A percentile compares a stretch with the other conserved stretches of the same genome.
Evolutionary conservation across 2,329 filamentous ascomycete genomes (phyloP).

Genomic region (Neofusicoccum laricinum): DNA sequence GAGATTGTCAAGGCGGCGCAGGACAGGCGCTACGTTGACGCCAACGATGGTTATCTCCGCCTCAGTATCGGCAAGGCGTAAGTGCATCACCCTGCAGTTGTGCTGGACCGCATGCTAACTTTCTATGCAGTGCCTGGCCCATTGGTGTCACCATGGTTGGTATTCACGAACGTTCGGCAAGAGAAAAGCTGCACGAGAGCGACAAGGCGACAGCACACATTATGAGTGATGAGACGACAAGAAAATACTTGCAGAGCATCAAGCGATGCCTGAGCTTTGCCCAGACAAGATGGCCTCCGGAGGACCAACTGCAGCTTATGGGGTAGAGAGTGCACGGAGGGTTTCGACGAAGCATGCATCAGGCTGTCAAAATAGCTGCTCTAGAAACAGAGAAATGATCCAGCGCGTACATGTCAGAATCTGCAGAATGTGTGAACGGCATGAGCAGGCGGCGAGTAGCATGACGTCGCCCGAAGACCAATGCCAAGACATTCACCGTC

Average conservation of each 20-base stretch:
- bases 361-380: not conserved
- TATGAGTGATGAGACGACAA: slow-evolving; percentile 92
- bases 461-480: not conserved
- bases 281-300: slow-evolving; percentile 92
- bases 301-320: slow-evolving; percentile 92
- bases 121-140: slow-evolving; percentile 69
- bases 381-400: not conserved
- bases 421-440: too few species aligned
- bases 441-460: not conserved
- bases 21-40: slow-evolving; percentile 87
- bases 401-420: not conserved
- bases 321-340: slow-evolving; percentile 52
- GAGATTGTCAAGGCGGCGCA: slow-evolving; percentile 92
- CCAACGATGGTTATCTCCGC: slow-evolving; percentile 90
- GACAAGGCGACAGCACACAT: slow-evolving; percentile 82
- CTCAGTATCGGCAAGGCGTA: slow-evolving; percentile 89
- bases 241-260: slow-evolving; percentile 96
- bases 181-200: slow-evolving; percentile 87
- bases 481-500: not conserved
- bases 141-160: slow-evolving; percentile 99
- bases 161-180: slow-evolving; percentile 93
- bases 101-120: not conserved
- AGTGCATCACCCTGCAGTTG: slow-evolving; percentile 22
- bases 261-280: slow-evolving; percentile 96
- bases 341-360: not conserved